These are phyloP conservation scores for Macrocybe gigantea DNA, from an alignment of 768 basidiomycete species.

Conservation along the genomic window DNA sequence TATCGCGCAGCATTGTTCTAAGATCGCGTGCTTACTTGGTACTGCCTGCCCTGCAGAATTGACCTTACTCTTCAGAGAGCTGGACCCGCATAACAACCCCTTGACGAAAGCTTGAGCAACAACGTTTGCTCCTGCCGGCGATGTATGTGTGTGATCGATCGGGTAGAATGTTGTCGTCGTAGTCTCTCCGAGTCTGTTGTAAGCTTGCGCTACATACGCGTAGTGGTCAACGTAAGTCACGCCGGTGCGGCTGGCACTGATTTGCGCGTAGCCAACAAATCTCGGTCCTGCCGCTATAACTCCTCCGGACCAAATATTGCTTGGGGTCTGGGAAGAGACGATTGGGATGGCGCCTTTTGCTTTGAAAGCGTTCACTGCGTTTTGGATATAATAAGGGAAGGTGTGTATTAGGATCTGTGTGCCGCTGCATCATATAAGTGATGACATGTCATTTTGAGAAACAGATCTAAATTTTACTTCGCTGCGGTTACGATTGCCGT, in stretches of 20 bases:
- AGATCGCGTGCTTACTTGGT: slow-evolving; percentile 2
- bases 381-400: slow-evolving; percentile 25
- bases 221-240: slow-evolving; percentile 27
- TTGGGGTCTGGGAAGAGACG: slow-evolving; percentile 26
- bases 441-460: not conserved
- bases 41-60: slow-evolving; percentile 13
- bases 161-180: slow-evolving; percentile 22
- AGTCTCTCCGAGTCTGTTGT: slow-evolving; percentile 22
- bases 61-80: slow-evolving; percentile 16
- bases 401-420: slow-evolving; percentile 24
- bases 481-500: slow-evolving; percentile 12
- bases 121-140: slow-evolving; percentile 22
- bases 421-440: slow-evolving; percentile 13
- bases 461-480: slow-evolving; percentile 5
- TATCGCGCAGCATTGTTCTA: not conserved
- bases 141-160: slow-evolving; percentile 30
- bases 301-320: slow-evolving; percentile 24
- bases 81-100: slow-evolving; percentile 23
- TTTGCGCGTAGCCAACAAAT: slow-evolving; percentile 25
- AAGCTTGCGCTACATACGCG: slow-evolving; percentile 22
- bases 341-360: slow-evolving; percentile 30
- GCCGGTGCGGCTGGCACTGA: slow-evolving; percentile 11
- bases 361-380: slow-evolving; percentile 21
- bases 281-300: slow-evolving; percentile 17
- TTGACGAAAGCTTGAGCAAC: slow-evolving; percentile 30